phyloP scores from a whole-genome alignment of 768 basidiomycete genomes.

The Mycena rebaudengoi region DNA sequence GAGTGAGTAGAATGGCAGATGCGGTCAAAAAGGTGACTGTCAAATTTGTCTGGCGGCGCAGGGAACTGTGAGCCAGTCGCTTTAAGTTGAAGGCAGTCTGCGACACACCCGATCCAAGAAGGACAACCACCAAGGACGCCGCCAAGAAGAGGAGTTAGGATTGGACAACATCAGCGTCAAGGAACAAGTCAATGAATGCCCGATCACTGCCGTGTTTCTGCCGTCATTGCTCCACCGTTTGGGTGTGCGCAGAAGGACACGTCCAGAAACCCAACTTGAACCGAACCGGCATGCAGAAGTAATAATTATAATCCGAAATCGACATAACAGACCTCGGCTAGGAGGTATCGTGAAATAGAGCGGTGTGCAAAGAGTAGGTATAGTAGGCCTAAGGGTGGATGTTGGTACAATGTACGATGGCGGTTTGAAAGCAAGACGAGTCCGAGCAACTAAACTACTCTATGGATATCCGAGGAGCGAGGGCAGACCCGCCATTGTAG shows the following conservation, averaged over 20 bases:
- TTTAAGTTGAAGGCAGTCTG: background rate
- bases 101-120: slow-evolving; percentile 51
- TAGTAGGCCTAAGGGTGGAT: slow-evolving; percentile 16
- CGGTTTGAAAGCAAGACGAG: background rate
- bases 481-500: slow-evolving; percentile 61
- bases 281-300: too few species aligned
- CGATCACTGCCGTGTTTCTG: too few species aligned
- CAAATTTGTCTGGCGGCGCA: slow-evolving; percentile 58
- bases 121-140: slow-evolving; percentile 37
- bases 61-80: background rate
- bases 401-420: slow-evolving; percentile 23
- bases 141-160: slow-evolving; percentile 4
- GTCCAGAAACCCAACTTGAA: too few species aligned
- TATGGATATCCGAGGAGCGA: slow-evolving; percentile 78
- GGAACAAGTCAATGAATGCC: too few species aligned
- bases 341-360: background rate
- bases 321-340: too few species aligned
- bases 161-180: slow-evolving; percentile 7
- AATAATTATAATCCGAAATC: background rate
- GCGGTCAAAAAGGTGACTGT: slow-evolving; percentile 64
- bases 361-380: slow-evolving; percentile 15
- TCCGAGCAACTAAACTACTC: slow-evolving; percentile 53
- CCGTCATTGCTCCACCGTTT: too few species aligned
- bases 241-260: too few species aligned
- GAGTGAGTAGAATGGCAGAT: slow-evolving; percentile 61